Evolutionary conservation across 2,329 filamentous ascomycete genomes (phyloP).

Genomic region (Metarhizium robertsii): DNA sequence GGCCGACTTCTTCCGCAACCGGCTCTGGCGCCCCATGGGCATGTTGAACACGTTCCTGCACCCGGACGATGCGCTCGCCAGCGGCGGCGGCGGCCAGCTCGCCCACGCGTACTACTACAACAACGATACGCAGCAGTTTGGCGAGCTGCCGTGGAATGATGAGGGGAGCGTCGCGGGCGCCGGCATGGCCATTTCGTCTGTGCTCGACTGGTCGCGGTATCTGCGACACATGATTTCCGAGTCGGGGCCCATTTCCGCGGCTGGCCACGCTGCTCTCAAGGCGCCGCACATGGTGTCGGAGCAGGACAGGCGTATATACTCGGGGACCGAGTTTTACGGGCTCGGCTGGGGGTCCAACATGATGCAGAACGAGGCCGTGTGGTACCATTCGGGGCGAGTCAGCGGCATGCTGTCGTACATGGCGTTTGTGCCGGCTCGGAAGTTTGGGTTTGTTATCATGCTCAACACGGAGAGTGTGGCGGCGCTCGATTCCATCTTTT

Average conservation of each 20-base stretch:
- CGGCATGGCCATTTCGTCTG: conserved; percentile 31
- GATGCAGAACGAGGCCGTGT: conserved; percentile 13
- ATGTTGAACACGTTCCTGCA: conserved; percentile 31
- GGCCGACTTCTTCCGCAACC: conserved; percentile 25
- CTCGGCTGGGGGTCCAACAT: conserved; percentile 14
- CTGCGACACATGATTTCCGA: conserved; percentile 22
- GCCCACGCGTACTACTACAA: conserved; percentile 30
- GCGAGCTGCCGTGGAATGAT: conserved; percentile 11
- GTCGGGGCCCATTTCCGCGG: conserved; percentile 16
- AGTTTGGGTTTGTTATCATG: conserved; percentile 16
- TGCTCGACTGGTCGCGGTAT: conserved; percentile 27
- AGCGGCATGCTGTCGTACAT: conserved; percentile 16
- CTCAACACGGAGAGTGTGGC: conserved; percentile 12
- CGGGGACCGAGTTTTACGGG: conserved; percentile 7
- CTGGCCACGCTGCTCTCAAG: conserved; percentile 15
- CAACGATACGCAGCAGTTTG: conserved; percentile 16
- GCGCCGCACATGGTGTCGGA: conserved; percentile 12
- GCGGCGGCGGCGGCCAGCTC: conserved; percentile 13
- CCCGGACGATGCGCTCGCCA: conserved; percentile 9
- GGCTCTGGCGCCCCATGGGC: conserved; percentile 31
- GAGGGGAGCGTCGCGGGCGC: conserved; percentile 14
- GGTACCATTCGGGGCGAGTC: conserved; percentile 15
- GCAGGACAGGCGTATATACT: conserved; percentile 1
- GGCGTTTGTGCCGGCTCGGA: conserved; percentile 16
- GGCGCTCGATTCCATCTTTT: conserved; percentile 11